These are phyloP conservation scores for Cordyceps cateniannulata DNA, from an alignment of 2,329 filamentous ascomycete genomes.

Conservation along the genomic window DNA sequence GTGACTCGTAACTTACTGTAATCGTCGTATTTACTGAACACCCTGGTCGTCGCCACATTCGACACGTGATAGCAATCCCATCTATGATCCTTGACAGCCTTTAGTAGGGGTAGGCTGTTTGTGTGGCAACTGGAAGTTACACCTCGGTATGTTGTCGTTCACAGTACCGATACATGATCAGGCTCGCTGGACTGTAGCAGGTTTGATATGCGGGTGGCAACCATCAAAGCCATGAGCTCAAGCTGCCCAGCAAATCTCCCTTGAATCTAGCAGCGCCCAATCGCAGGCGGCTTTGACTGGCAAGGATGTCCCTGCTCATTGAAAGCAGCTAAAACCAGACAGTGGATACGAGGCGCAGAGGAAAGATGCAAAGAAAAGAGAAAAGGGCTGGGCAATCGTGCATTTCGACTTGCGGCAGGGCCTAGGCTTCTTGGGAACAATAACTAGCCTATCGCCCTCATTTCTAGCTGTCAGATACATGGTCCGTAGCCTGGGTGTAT, in stretches of 20 bases:
- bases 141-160: neutral
- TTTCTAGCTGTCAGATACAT: neutral
- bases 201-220: neutral
- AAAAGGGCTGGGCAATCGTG: neutral
- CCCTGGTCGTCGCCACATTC: neutral
- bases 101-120: neutral
- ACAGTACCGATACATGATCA: too few relatives aligned
- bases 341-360: neutral
- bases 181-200: too few relatives aligned
- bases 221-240: neutral
- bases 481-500: neutral
- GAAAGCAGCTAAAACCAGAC: neutral
- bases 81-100: neutral
- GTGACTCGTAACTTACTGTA: too few relatives aligned
- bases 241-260: neutral
- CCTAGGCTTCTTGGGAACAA: neutral
- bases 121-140: too few relatives aligned
- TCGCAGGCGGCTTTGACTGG: neutral
- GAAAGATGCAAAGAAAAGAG: neutral
- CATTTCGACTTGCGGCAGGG: neutral
- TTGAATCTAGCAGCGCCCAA: neutral
- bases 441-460: neutral
- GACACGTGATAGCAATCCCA: neutral
- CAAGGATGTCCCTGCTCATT: neutral
- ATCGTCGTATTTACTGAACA: neutral